A percentile compares a stretch with the other conserved stretches of the same genome.
Conservation (phyloP, 2,329 filamentous ascomycete species). For the Colletotrichum chrysophilum region DNA sequence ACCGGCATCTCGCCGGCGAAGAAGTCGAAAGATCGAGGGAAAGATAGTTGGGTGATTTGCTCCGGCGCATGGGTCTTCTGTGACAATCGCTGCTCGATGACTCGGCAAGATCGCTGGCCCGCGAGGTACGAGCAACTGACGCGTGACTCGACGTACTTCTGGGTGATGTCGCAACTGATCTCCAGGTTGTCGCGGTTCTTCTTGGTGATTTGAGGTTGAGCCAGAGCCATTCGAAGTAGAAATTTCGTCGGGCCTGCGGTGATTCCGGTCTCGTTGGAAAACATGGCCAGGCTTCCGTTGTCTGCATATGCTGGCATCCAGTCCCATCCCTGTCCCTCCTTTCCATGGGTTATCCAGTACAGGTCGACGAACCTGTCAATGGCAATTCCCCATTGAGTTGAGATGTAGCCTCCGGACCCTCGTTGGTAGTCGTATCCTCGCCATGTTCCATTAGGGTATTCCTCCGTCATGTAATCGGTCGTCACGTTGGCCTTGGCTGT, state of each 20-base stretch:
- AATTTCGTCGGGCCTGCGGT: background rate
- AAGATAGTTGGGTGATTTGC: background rate
- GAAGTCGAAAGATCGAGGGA: background rate
- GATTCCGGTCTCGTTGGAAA: background rate
- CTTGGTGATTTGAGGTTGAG: background rate
- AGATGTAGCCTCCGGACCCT: background rate
- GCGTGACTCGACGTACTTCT: constrained; percentile 3
- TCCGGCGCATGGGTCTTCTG: background rate
- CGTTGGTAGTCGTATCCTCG: background rate
- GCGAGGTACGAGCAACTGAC: background rate
- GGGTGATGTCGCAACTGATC: background rate
- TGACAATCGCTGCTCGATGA: background rate
- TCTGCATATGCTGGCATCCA: background rate
- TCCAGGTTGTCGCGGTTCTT: background rate
- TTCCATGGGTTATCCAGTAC: background rate
- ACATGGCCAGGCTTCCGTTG: accelerated
- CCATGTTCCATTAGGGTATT: background rate
- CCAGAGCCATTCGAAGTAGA: background rate
- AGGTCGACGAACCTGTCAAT: background rate
- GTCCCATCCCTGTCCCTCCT: background rate
- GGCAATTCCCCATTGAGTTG: background rate
- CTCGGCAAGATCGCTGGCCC: background rate
- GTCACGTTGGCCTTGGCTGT: background rate
- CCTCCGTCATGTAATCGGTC: background rate
- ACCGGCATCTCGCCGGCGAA: background rate